phyloP scores from a whole-genome alignment of 164 flowering plant genomes.

The Litsea cubeba region DNA sequence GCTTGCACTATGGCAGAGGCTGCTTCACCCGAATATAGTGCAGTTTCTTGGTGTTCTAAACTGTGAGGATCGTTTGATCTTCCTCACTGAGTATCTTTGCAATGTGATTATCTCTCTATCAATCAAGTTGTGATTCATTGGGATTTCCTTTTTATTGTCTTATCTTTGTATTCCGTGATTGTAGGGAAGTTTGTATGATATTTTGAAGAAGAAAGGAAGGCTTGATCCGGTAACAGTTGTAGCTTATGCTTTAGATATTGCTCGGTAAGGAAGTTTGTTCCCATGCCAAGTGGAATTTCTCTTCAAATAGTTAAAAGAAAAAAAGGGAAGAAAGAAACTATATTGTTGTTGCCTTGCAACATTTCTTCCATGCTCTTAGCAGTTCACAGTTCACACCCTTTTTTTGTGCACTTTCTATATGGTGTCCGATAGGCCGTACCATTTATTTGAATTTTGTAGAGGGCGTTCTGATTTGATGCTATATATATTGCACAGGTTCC shows the following conservation, averaged over 20 bases:
- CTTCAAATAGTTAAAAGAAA: not conserved
- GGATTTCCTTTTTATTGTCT: conserved; percentile 2
- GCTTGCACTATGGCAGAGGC: conserved; percentile 48
- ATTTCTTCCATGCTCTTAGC: too few relatives aligned
- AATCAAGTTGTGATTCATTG: not conserved
- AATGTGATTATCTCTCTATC: conserved; percentile 29
- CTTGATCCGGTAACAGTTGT: conserved; percentile 48
- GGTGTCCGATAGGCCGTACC: too few relatives aligned
- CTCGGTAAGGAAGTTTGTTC: conserved; percentile 32
- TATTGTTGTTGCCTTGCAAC: too few relatives aligned
- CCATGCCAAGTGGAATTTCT: not conserved
- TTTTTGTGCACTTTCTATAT: too few relatives aligned
- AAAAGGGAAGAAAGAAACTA: too few relatives aligned
- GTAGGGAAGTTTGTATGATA: conserved; percentile 56
- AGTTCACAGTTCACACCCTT: too few relatives aligned
- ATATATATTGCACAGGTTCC: not conserved
- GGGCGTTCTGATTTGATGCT: too few relatives aligned
- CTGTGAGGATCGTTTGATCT: conserved; percentile 41
- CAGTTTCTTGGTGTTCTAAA: conserved; percentile 61
- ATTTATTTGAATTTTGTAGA: too few relatives aligned
- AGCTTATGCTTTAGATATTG: conserved; percentile 57
- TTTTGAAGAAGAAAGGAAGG: conserved; percentile 45
- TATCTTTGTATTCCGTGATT: not conserved
- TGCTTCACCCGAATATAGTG: conserved; percentile 67
- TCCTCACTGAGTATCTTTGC: conserved; percentile 56